Base-by-base conservation (phyloP, 176 grass and related monocot species). In the Oryza australiensis region DNA sequence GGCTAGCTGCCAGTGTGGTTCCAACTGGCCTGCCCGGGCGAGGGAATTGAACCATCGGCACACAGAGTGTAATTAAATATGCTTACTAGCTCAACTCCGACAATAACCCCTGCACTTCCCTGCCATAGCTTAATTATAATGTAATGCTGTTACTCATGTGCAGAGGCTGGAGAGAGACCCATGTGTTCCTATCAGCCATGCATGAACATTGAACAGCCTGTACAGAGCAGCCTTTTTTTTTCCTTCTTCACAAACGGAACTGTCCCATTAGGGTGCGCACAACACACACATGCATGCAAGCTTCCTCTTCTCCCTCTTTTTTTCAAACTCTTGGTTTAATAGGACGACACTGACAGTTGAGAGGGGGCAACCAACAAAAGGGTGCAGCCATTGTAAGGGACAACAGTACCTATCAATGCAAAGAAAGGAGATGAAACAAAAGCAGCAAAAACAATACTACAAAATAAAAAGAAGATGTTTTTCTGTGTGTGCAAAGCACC, bases 391-490 rank as follows among this genome's bases (percentile, higher is more conserved):
- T 6, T 43, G 66, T 48, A 66, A 67, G 45, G n/a, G 49, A 76
- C 66, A 84, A 84, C 82, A 69, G 64, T 77, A 49, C 46, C 73
- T 77, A 77, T 84, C 73, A 70, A 69, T 68, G 82, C 24, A 84
- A 84, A 75, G 62, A 67, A 49, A 66, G 41, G 23, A 57, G 33
- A 53, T 26, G 14, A n/a, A 26, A 46, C 43, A 46, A 16, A 14
- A 18, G 14, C 46, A 53, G 4, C 9, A 20, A 26, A 22, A 46
- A 46, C n/a, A 26, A 23, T 37, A 22, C 7, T 37, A 37, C 35
- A 74, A 55, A 55, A 55, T 55, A 22, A 22, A 55, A 55, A n/a
- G 16, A 22, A 53, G 51, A 22, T 55, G 51, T 55, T 55, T 8
- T 3, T 5, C 1, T 3, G 18, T 0, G 71, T 26, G 29, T 62